Base-by-base conservation (phyloP, 2,329 filamentous ascomycete genomes). In the Colletotrichum noveboracense region DNA sequence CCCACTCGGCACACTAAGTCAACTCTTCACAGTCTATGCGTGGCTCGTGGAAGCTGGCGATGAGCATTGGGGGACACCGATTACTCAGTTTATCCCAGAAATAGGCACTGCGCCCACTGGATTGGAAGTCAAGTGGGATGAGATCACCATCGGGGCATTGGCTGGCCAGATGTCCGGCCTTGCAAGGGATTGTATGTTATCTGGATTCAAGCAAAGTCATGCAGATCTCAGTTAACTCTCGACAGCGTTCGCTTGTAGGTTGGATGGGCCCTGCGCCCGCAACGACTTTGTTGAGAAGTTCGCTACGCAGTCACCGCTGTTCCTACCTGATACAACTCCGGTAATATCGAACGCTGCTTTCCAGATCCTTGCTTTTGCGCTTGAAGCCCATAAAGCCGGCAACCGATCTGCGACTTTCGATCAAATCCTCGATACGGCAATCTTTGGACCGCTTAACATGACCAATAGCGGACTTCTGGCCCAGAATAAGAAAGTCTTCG, bases 21-120 rank as follows among this genome's bases (percentile, higher is more conserved):
- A 82, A 78, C 64, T 84, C 0, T 82, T 84, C 55, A 84, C 82
- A 0, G 80, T 83, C 2, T 84, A 84, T 26, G 62, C 81, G 0
- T 84, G 83, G 83, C 77, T 84, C 0, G 79, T 78, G 5, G 73
- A 80, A 21, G 77, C 80, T 36, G 82, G 82, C 0, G 79, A 80
- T 4, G 61, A 10, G 6, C 65, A 78, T 1, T 84, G 82, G 82
- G 76, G 80, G 24, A 75, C 72, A 0, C 76, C 82, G 0, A 81
- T 84, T 10, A 84, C 82, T 0, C 55, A 78, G 1, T 83, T 78
- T 52, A 30, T 84, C 2, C 82, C 82, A 0, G 81, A 84, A 38
- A 38, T 83, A 1, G 1, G 34, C 70, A 3, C 74, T 12, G 21
- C 5, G 16, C 5, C 43, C 2, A 38, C 56, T 14, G 36, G 26